Base-by-base conservation (phyloP, 2,329 filamentous ascomycete genomes). In the Venturia aucupariae region DNA sequence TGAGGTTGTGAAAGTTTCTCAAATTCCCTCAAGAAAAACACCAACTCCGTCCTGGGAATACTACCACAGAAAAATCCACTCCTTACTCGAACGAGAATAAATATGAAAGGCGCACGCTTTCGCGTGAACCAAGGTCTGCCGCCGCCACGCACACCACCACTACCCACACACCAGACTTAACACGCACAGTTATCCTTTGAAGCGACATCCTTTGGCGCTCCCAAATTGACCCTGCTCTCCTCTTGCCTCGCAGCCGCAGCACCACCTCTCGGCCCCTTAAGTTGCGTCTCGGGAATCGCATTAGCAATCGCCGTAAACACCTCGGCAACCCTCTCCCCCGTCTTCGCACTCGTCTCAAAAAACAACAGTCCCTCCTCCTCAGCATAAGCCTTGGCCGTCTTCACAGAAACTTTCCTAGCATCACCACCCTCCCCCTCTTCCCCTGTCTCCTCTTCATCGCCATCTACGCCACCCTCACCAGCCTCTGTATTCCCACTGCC, bases 231-330 rank as follows among this genome's bases (percentile, higher is more conserved):
- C 70, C 92, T 84, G 67, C 89, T 81, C 77, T 92, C 84, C 74
- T 89, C 72, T 69, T 80, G 80, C 67, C 71, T 85, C 83, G 72
- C 84, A 80, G 64, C 82, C 78, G 68, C 77, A 74, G 69, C 79
- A 74, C 59, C 80, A n/a, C 89, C 89, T 70, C 91, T 85, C 41
- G 90, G 84, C 61, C 88, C 92, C 85, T 97, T 97, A 75, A 97
- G 80, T 67, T 91, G 96, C 62, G 92, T 96, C 81, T 99, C 94
- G 1, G 94, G 94, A 71, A 99, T 99, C 48, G 92, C 92, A 74
- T 97, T 97, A 66, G 94, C 94, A 74, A 99, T 99, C 39, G 94
- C 94, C 57, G 92, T 97, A 74, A 99, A 99, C 39, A 99, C 94
- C 71, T 97, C 93, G 63, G 89, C 86, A 46, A 99, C 94, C 75